Conservation (phyloP, 139 green algal species). For the Coelastrella sp. region DNA sequence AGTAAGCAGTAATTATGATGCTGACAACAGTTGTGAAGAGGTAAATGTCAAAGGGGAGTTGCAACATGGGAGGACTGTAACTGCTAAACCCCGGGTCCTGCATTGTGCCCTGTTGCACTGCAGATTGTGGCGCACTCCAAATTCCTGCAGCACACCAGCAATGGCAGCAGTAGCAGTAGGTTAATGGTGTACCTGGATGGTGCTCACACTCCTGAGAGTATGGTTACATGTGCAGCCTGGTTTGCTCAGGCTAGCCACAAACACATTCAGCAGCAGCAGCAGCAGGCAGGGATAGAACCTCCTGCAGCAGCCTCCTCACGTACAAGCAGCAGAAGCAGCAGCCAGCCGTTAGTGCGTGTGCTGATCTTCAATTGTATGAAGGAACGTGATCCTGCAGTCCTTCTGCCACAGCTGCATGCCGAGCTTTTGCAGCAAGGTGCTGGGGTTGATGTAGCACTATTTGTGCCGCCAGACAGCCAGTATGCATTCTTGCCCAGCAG, state of each 20-base stretch:
- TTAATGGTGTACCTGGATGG: constrained; percentile 95
- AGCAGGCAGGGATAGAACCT: too few relatives aligned
- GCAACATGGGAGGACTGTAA: too few relatives aligned
- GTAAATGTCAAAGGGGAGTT: too few relatives aligned
- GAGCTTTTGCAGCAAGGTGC: constrained; percentile 55
- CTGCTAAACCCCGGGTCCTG: too few relatives aligned
- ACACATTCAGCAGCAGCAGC: constrained; percentile 28
- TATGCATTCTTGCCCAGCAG: constrained; percentile 53
- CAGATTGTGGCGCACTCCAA: background rate
- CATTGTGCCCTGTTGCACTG: too few relatives aligned
- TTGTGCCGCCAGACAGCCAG: constrained; percentile 75
- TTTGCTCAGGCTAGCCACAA: constrained; percentile 70
- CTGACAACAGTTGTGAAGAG: too few relatives aligned
- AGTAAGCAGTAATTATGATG: too few relatives aligned
- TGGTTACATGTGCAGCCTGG: constrained; percentile 90
- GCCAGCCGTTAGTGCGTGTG: constrained; percentile 53
- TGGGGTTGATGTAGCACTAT: constrained; percentile 71
- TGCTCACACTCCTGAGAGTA: constrained; percentile 96
- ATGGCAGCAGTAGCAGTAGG: constrained; percentile 39
- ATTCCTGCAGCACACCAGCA: background rate
- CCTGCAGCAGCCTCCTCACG: too few relatives aligned
- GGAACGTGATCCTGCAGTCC: constrained; percentile 81
- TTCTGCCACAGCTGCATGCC: constrained; percentile 78
- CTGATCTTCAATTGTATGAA: constrained; percentile 98
- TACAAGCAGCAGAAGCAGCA: constrained; percentile 40